Percentiles rank a stretch among this genome's conserved stretches.
These are phyloP conservation scores for Coemansia sp. DNA, from an alignment of 192 early-diverging fungal species.

Conservation along the genomic window DNA sequence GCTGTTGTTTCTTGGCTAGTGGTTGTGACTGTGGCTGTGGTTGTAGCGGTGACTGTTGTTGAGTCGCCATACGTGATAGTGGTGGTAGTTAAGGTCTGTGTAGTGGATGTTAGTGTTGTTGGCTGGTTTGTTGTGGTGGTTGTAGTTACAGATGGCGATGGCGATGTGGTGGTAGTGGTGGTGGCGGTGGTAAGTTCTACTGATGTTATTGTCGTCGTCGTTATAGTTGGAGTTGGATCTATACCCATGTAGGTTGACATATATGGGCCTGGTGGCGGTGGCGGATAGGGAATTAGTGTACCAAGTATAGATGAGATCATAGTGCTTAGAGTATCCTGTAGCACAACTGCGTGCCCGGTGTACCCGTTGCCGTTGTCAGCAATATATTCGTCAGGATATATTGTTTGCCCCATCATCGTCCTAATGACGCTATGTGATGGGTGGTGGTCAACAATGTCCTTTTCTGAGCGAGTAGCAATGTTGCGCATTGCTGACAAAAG, in stretches of 20 bases:
- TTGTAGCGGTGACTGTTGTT: too few relatives aligned
- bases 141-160: not conserved
- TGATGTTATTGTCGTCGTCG: slow-evolving; percentile 1
- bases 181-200: not conserved
- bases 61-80: too few relatives aligned
- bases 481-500: slow-evolving; percentile 32
- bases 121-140: slow-evolving; percentile 5
- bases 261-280: not conserved
- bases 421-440: slow-evolving; percentile 10
- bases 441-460: slow-evolving; percentile 7
- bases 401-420: slow-evolving; percentile 5
- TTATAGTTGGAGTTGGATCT: slow-evolving; percentile 15
- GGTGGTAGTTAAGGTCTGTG: not conserved
- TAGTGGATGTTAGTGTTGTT: slow-evolving; percentile 4
- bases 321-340: not conserved
- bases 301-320: not conserved
- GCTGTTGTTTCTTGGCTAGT: too few relatives aligned
- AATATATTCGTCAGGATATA: slow-evolving; percentile 20
- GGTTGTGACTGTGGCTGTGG: too few relatives aligned
- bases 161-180: slow-evolving; percentile 11
- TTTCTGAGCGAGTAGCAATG: slow-evolving; percentile 23
- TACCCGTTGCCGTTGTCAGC: not conserved
- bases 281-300: not conserved
- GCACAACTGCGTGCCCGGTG: not conserved
- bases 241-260: not conserved